These are phyloP conservation scores for Candida saitoana DNA, from an alignment of 805 yeast genomes.

Conservation along the genomic window DNA sequence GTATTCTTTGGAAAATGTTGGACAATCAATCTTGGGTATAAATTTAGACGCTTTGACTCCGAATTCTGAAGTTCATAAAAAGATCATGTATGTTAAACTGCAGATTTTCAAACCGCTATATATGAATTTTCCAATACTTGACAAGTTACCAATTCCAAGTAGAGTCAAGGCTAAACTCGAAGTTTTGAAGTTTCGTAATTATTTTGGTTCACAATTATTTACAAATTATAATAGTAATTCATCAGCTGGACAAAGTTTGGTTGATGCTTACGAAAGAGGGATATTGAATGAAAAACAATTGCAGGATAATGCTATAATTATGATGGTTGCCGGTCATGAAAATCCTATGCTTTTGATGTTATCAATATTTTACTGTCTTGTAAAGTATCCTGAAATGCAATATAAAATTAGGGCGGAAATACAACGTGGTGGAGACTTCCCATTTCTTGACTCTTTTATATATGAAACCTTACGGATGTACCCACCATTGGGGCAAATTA, in stretches of 20 bases:
- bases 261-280: conserved; percentile 34
- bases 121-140: conserved; percentile 54
- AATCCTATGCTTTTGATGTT: conserved; percentile 53
- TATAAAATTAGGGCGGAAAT: conserved; percentile 19
- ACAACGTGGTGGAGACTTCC: conserved; percentile 8
- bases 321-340: conserved; percentile 61
- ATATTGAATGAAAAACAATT: conserved; percentile 43
- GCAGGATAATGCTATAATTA: conserved; percentile 50
- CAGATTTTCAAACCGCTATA: conserved; percentile 54
- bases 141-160: conserved; percentile 45
- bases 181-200: conserved; percentile 39
- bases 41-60: conserved; percentile 38
- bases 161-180: conserved; percentile 41
- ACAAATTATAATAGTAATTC: conserved; percentile 16
- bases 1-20: conserved; percentile 45
- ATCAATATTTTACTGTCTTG: conserved; percentile 44
- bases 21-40: conserved; percentile 48
- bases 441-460: conserved; percentile 31
- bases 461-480: conserved; percentile 47
- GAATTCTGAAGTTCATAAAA: conserved; percentile 31
- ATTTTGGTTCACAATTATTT: conserved; percentile 28
- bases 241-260: conserved; percentile 40
- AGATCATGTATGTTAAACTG: conserved; percentile 41
- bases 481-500: conserved; percentile 57
- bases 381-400: conserved; percentile 38